Conservation (phyloP, 176 grass and related monocot species). For the Saccharum spontaneum region DNA sequence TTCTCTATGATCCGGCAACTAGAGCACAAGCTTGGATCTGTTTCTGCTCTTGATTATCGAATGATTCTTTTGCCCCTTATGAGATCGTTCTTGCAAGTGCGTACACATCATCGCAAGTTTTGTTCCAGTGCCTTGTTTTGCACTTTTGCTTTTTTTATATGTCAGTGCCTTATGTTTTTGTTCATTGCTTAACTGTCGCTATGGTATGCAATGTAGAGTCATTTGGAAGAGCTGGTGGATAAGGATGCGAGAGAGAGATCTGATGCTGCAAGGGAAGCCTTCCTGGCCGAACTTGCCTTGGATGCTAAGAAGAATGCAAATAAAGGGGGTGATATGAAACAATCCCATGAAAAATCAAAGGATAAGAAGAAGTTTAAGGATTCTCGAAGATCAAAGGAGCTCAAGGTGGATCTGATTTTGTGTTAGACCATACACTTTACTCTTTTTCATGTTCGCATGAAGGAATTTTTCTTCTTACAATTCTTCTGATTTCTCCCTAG, state of each 20-base stretch:
- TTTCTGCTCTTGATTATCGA: conserved; percentile 69
- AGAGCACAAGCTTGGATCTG: conserved; percentile 71
- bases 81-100: conserved; percentile 73
- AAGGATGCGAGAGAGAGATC: conserved; percentile 93
- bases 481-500: conserved; percentile 49
- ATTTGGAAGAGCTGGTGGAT: conserved; percentile 79
- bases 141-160: not conserved
- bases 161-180: not conserved
- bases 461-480: conserved; percentile 36
- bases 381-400: conserved; percentile 66
- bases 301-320: conserved; percentile 80
- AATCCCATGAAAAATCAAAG: conserved; percentile 73
- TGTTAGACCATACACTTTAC: not conserved
- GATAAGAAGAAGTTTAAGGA: conserved; percentile 90
- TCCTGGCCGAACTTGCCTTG: conserved; percentile 88
- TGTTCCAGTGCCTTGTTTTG: not conserved
- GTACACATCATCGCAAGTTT: conserved; percentile 29
- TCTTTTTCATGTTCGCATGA: conserved; percentile 6
- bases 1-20: conserved; percentile 53
- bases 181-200: conserved; percentile 43
- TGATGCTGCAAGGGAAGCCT: conserved; percentile 94
- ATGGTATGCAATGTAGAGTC: conserved; percentile 48
- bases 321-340: conserved; percentile 62
- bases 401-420: conserved; percentile 55
- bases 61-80: conserved; percentile 67